Conservation (phyloP, 305 asterid genomes). For the Fraxinus nigra region DNA sequence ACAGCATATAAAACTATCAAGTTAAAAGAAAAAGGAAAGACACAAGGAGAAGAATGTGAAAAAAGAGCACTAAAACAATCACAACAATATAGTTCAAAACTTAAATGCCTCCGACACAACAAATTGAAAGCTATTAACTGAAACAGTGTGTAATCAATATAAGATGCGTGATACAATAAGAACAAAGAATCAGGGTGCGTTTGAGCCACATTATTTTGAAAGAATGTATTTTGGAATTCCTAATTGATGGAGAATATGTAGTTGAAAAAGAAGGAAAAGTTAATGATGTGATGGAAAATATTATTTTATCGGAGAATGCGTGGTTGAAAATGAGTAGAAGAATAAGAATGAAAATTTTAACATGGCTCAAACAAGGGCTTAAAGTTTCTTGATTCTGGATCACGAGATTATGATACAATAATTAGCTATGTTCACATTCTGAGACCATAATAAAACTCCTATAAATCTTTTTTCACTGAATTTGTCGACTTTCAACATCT, state of each 20-base stretch:
- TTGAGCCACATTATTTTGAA: too few relatives aligned
- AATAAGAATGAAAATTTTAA: too few relatives aligned
- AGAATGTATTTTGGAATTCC: too few relatives aligned
- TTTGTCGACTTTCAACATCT: not conserved
- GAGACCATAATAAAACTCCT: not conserved
- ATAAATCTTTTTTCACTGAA: not conserved
- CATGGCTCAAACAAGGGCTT: not conserved
- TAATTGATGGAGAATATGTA: too few relatives aligned
- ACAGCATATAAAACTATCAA: slow-evolving; percentile 28
- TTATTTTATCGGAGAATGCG: too few relatives aligned
- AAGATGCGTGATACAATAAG: not conserved
- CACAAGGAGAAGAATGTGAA: not conserved
- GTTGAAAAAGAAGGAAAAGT: too few relatives aligned
- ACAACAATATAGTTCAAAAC: not conserved
- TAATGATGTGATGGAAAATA: too few relatives aligned
- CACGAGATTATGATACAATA: not conserved
- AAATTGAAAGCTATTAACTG: not conserved
- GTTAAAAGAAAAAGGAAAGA: not conserved
- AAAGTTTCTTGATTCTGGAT: not conserved
- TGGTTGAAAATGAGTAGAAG: too few relatives aligned
- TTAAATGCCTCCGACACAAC: not conserved
- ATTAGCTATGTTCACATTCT: not conserved
- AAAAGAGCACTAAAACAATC: not conserved
- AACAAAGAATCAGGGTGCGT: not conserved
- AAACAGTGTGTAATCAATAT: not conserved